Conservation (phyloP, 2,329 filamentous ascomycete genomes). For the Sporothrix variecibatus region DNA sequence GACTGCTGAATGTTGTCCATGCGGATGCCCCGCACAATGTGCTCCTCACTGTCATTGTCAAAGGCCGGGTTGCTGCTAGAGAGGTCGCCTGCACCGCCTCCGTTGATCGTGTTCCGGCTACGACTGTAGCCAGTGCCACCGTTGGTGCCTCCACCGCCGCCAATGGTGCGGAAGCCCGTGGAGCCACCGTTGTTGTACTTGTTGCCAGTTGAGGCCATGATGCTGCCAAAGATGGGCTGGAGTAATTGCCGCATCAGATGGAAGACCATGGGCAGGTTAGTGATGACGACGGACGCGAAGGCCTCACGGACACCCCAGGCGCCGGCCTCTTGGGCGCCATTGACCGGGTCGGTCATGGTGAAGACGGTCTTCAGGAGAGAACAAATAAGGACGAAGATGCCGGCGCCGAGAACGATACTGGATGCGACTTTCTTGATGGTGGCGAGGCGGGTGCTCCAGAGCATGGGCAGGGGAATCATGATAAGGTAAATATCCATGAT, state of each 20-base stretch:
- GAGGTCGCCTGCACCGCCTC: constrained; percentile 32
- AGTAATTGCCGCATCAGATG: constrained; percentile 45
- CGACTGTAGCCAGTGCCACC: constrained; percentile 40
- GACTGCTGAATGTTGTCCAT: constrained; percentile 41
- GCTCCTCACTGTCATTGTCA: constrained; percentile 44
- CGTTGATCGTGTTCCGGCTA: constrained; percentile 40
- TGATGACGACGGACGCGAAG: constrained; percentile 44
- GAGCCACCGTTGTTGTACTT: constrained; percentile 41
- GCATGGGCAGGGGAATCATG: constrained; percentile 53
- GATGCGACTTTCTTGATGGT: constrained; percentile 41
- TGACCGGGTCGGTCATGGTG: constrained; percentile 38
- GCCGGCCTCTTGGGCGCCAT: constrained; percentile 40
- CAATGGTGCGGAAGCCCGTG: constrained; percentile 45
- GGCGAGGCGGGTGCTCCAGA: constrained; percentile 38
- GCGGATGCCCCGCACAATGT: constrained; percentile 47
- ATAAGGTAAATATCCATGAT: constrained; percentile 57
- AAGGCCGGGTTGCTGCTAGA: constrained; percentile 32
- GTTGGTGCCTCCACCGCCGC: constrained; percentile 41
- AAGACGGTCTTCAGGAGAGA: constrained; percentile 41
- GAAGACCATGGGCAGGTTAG: constrained; percentile 46
- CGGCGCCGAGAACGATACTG: constrained; percentile 40
- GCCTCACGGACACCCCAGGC: constrained; percentile 43
- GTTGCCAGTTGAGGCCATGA: constrained; percentile 42
- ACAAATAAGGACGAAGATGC: constrained; percentile 42
- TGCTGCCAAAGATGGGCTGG: constrained; percentile 41